phyloP scores from a whole-genome alignment of 2,329 filamentous ascomycete species.

The Calonectria multiphialidica region DNA sequence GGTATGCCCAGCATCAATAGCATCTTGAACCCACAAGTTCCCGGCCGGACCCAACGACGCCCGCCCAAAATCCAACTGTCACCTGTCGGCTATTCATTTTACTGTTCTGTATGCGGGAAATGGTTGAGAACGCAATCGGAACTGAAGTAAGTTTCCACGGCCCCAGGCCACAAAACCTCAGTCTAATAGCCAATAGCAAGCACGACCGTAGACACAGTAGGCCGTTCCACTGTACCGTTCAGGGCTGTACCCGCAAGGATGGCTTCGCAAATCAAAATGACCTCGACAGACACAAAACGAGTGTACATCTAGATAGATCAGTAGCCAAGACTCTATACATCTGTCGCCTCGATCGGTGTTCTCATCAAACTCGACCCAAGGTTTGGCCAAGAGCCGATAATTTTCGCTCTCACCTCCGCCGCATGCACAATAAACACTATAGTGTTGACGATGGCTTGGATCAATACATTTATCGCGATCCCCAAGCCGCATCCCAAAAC shows the following conservation, averaged over 20 bases:
- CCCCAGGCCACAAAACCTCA: not conserved
- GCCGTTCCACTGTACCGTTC: constrained; percentile 70
- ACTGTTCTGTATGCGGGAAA: constrained; percentile 56
- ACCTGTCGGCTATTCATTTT: constrained; percentile 33
- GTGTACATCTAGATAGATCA: constrained; percentile 71
- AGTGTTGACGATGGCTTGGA: constrained; percentile 53
- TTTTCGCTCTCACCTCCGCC: constrained; percentile 82
- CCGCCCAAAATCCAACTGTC: constrained; percentile 26
- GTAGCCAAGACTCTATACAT: constrained; percentile 38
- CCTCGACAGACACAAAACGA: constrained; percentile 80
- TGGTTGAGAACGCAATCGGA: constrained; percentile 65
- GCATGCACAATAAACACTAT: constrained; percentile 68
- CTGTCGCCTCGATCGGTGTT: constrained; percentile 43
- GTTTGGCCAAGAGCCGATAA: constrained; percentile 88
- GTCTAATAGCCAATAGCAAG: constrained; percentile 68
- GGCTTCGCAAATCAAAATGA: constrained; percentile 88
- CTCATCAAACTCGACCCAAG: constrained; percentile 59
- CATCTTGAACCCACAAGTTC: constrained; percentile 55
- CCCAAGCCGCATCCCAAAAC: not conserved
- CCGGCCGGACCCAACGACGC: not conserved
- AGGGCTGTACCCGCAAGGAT: constrained; percentile 68
- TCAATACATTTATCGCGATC: constrained; percentile 46
- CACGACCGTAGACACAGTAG: constrained; percentile 79
- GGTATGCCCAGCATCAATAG: constrained; percentile 57
- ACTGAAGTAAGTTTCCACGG: constrained; percentile 57